Percentiles rank a stretch among this genome's conserved stretches.
phyloP scores from a whole-genome alignment of 2,329 filamentous ascomycete species.

The Fusarium duplospermum region DNA sequence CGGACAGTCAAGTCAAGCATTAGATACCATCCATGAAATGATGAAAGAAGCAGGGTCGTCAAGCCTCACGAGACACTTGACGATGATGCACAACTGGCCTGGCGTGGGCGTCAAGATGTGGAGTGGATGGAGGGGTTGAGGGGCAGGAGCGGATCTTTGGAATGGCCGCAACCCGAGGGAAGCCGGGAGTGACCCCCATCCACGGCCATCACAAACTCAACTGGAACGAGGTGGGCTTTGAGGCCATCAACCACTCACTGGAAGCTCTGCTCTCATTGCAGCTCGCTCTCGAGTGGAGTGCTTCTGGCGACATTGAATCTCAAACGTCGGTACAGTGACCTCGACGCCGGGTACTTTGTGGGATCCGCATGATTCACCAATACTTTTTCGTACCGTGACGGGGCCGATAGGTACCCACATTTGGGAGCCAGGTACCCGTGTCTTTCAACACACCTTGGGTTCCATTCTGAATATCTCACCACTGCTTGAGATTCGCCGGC shows the following conservation, averaged over 20 bases:
- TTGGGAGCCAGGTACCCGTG: slow-evolving; percentile 24
- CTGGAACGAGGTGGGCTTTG: neutral
- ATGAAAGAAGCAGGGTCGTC: slow-evolving; percentile 6
- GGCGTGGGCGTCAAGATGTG: neutral
- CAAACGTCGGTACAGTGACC: slow-evolving; percentile 4
- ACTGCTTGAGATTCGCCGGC: slow-evolving; percentile 16
- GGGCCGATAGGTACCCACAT: slow-evolving; percentile 22
- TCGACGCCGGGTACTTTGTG: slow-evolving; percentile 2
- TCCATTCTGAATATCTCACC: slow-evolving; percentile 29
- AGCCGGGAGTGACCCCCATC: slow-evolving; percentile 2
- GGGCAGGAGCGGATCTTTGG: slow-evolving; percentile 41
- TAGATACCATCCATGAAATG: neutral
- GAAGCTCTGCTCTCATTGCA: neutral
- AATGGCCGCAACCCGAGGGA: slow-evolving; percentile 41
- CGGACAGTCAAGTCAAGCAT: neutral
- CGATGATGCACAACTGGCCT: slow-evolving; percentile 14
- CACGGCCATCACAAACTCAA: neutral
- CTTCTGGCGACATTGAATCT: neutral
- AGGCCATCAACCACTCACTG: neutral
- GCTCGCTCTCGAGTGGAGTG: slow-evolving; percentile 4
- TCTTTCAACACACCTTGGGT: slow-evolving; percentile 15
- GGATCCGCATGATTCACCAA: slow-evolving; percentile 7
- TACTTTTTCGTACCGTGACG: slow-evolving; percentile 1
- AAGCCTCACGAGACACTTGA: slow-evolving; percentile 29
- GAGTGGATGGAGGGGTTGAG: slow-evolving; percentile 7